Evolutionary conservation across 2,329 filamentous ascomycete species (phyloP), one percentile per base, ranked within the genome.

Genomic region (Coleophoma cylindrospora): DNA sequence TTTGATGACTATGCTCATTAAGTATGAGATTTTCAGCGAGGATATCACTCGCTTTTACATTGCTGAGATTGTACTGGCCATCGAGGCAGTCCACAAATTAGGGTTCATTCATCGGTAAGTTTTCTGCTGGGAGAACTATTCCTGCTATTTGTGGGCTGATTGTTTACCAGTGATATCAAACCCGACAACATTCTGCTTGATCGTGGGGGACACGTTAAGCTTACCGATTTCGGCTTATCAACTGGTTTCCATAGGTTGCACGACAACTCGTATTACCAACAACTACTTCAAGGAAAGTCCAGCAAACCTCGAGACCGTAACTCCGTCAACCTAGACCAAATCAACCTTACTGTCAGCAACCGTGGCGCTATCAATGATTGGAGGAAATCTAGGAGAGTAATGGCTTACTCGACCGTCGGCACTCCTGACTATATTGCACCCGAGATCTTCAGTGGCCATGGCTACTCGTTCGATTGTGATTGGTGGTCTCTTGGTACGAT

Each of bases 1-100:
- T 74, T 71, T 99, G 68, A 99, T 99, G 94, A 99, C 94, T 3
- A 99, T 99, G 94, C 78, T 99, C 60, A 99, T 99, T 75, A 99
- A 97, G 78, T 99, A 99, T 66, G 94, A 99, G 69, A 96, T 99
- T 68, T 99, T 99, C 70, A 95, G 91, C 0, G 92, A 97, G 69
- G 94, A 99, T 60, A 97, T 99, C 59, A 99, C 94, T 32, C 84
- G 94, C 15, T 99, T 99, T 72, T 99, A 99, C 72, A 99, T 99
- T 82, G 94, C 94, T 21, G 92, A 99, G 70, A 92, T 97, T 62
- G 89, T 96, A 21, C 80, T 97, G 65, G 94, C 94, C n/a, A 97
- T 99, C 59, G 94, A 99, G 66, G 94, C 94, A 13, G 94, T 99
- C 40, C 94, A 99, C 72, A 96, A 95, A 69, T 80, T 97, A 57